Evolutionary conservation across 371 early-diverging fungal species (phyloP), one percentile per base, ranked within the genome.

Genomic region (Mortierella sp.): DNA sequence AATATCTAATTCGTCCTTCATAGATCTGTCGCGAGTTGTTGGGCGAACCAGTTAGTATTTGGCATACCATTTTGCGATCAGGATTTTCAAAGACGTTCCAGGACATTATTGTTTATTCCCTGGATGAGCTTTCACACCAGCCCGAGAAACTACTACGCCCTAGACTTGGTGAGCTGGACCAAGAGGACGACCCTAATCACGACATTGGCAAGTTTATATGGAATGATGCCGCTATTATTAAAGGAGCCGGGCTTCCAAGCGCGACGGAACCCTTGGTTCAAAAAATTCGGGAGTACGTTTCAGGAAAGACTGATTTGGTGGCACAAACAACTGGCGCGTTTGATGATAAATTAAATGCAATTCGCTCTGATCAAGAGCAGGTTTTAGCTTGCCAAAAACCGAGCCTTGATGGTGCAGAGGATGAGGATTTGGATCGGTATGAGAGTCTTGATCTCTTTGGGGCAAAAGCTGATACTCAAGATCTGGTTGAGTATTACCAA

Each of bases 41-140:
- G 5, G 70, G 59, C 1, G 32, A 54, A 1, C 43, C 61, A 6
- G 84, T 84, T 58, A 85, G 86, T 9, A 49, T 87, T 28, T 89
- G 87, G 86, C 68, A 83, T 47, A 40, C 49, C 28, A 60, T 86
- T 49, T 71, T 87, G 34, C 75, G 87, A 17, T 66, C 74, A 2
- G 64, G 77, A 3, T 88, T 87, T 61, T 74, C 83, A 40, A 61
- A 66, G 23, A 69, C 83, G 12, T 79, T 84, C 49, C 83, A 83
- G 57, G 64, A 61, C 10, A 66, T 87, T 8, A 77, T 89, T 35
- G 75, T 84, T 12, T 47, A 23, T 22, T 61, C 73, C 8, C 68
- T 86, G 5, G 61, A 76, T 4, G 55, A 66, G 26, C 70, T 89
- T 9, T 64, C 80, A 1, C 31, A 76, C 0, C 88, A 89, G 34